Base-by-base conservation (phyloP, 257 asterid genomes). In the Lycium barbarum region DNA sequence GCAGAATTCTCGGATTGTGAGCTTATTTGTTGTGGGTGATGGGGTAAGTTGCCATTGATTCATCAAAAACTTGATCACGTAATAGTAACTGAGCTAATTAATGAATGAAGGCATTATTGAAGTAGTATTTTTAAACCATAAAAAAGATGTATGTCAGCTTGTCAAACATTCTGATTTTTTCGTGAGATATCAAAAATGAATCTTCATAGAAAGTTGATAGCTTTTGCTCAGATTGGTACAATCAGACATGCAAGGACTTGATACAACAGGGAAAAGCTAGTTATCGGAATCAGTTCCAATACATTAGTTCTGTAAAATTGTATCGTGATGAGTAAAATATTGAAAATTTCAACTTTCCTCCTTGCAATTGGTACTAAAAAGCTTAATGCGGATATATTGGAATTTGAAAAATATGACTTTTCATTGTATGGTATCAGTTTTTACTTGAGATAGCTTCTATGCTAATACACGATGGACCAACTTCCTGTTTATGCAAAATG, bases 11-110 rank as follows among this genome's bases (percentile, higher is more conserved):
- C 88, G 87, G 81, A 86, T 88, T 71, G 95, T 96, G 86, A 86
- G 96, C 80, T 89, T 95, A 89, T 95, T 96, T 90, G 94, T 98
- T 82, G 84, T 96, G 73, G 99, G 99, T 88, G 98, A 96, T 88
- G 99, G 99, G 94, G 99, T 96, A 92, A 92, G 97, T 88, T 84
- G 43, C 83, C 55, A 54, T 14, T 53, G 36, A n/a, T 45, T 45
- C 38, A 4, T 72, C 65, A 54, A 78, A 26, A 53, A 78, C 65
- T 78, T 78, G 65, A 78, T 26, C 65, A 53, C 40, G 2, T 14
- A 51, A 26, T 51, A 51, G 26, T 78, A 26, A 13, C 4, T 49
- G 45, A 22, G 62, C 81, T 26, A 26, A 53, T 14, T 7, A 78
- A 26, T 33, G 0, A 78, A 26, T 53, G 49, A 78, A 78, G 63